Evolutionary conservation across 352 stramenopile species (phyloP), one percentile per base, ranked within the genome.

Genomic region (Globisporangium lucens): DNA sequence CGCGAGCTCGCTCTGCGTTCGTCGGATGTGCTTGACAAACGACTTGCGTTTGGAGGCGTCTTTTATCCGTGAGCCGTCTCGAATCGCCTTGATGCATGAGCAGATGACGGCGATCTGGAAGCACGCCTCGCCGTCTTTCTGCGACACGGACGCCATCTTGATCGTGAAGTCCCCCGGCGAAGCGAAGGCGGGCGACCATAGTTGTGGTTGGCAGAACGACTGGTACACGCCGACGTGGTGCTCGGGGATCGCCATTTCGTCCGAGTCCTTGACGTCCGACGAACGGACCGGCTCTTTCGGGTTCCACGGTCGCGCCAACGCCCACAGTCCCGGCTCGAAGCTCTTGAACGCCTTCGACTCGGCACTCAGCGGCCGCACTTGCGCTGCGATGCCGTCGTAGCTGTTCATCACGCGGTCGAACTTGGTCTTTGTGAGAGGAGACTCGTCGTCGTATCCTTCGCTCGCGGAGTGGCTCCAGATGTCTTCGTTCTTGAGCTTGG

Each of bases 91-190:
- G 33, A 83, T 79, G 22, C 74, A 88, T 67, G 75, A 80, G 52
- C 81, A 89, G 57, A 91, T 83, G 27, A 89, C 75, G 35, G 83
- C 81, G 41, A 91, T 75, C 46, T 75, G 66, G 53, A 89, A 80
- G 38, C 73, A 73, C 29, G 84, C 60, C 30, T 87, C 74, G 2
- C 81, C 78, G 41, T 77, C 69, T 20, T 76, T 70, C 8, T 77
- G 67, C 24, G 62, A 74, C 4, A 83, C 82, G 1, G 75, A 76
- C 2, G 78, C 70, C 67, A 90, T 85, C 51, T 88, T 89, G 61
- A 93, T 77, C 2, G 87, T 94, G 58, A 93, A 94, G 59, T 94
- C 87, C 1, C 82, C 82, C 2, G 87, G 79, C 2, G 80, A 87
- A 4, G 87, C 80, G 70, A 94, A 94, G 27, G 80, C 80, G 0